Evolutionary conservation across 805 yeast species (phyloP).

Genomic region (Yarrowia keelungensis): DNA sequence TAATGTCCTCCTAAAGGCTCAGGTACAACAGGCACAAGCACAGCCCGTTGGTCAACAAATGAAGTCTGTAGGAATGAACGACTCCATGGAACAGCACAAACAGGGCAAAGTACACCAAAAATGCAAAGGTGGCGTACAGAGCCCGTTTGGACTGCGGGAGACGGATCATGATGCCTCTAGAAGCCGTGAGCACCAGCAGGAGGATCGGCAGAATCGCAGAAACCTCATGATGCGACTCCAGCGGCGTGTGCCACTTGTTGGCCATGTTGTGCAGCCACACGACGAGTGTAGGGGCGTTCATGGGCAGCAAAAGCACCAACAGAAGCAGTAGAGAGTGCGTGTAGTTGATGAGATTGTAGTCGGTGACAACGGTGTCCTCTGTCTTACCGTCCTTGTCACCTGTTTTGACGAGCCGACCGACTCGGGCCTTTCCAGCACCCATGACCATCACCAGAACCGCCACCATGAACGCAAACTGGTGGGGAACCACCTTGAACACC

Average conservation of each 20-base stretch:
- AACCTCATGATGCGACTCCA: conserved; percentile 84
- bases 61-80: conserved; percentile 84
- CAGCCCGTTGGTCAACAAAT: conserved; percentile 72
- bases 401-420: neutral
- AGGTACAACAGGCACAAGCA: conserved; percentile 42
- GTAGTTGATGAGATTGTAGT: conserved; percentile 53
- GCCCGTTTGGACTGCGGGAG: conserved; percentile 36
- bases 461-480: conserved; percentile 75
- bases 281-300: conserved; percentile 75
- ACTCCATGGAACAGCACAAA: conserved; percentile 77
- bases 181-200: conserved; percentile 61
- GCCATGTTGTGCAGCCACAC: conserved; percentile 84
- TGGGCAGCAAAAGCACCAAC: conserved; percentile 79
- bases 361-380: neutral
- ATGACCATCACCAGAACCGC: conserved; percentile 64
- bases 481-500: conserved; percentile 74
- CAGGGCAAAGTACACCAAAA: conserved; percentile 62
- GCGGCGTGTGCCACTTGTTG: conserved; percentile 82
- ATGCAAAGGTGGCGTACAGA: conserved; percentile 48
- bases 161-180: conserved; percentile 58
- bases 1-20: neutral
- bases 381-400: neutral
- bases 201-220: conserved; percentile 81
- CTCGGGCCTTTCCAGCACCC: conserved; percentile 52
- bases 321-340: conserved; percentile 66